Base-by-base conservation (phyloP, 2,329 filamentous ascomycete species). In the Colletotrichum gloeosporioides region DNA sequence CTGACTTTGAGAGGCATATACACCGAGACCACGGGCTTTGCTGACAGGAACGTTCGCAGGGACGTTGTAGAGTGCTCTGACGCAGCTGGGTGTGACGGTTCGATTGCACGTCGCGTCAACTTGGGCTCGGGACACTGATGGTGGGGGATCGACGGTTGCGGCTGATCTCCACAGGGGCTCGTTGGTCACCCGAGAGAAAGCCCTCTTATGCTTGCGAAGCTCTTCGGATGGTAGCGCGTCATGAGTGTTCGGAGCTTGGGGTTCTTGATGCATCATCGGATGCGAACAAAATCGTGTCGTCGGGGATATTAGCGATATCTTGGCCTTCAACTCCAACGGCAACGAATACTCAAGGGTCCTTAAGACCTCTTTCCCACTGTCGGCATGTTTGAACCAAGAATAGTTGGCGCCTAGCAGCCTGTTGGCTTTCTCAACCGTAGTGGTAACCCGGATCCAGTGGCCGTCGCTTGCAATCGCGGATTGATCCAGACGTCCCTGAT, bases 241-340 rank as follows among this genome's bases (percentile, higher is more conserved):
- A 3, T 13, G 4, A 4, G 15, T 10, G 2, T 6, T 6, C 3
- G 36, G 4, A 13, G 15, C 6, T 13, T 32, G 5, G 55, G 18
- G 69, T 69, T 12, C 39, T 80, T 80, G 69, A 81, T 80, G 77
- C 82, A 82, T 36, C 81, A 82, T 64, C 67, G 79, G 79, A 77
- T 78, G 15, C 9, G 73, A 76, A 5, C 73, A 73, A 25, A 76
- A 76, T 12, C 71, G 59, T 22, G 85, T 89, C 1, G 89, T 90
- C 0, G 89, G 89, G 29, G 89, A 87, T 61, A 91, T 86, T 18
- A 89, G 81, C 70, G 89, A 85, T 78, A 89, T 85, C 75, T 36
- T 63, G 31, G 25, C 39, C 25, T 39, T 61, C 39, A 76, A 29
- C 1, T 65, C 63, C 25, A 18, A 25, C 3, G 73, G 73, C n/a